These are phyloP conservation scores for Trichoderma cornu-damae DNA, from an alignment of 2,329 filamentous ascomycete genomes.

Conservation along the genomic window DNA sequence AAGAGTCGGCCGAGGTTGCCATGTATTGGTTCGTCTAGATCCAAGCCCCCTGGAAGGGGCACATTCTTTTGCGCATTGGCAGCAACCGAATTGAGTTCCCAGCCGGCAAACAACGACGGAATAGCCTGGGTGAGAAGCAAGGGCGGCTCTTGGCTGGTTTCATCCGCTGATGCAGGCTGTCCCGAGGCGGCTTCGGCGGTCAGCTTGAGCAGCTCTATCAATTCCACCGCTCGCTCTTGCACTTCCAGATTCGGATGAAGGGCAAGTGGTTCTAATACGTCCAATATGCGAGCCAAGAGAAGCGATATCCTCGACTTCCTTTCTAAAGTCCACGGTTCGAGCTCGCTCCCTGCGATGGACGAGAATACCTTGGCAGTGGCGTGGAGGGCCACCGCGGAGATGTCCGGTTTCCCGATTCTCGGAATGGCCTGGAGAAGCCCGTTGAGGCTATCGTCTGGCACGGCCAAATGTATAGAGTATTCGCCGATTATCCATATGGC, in stretches of 20 bases:
- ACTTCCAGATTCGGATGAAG: conserved; percentile 86
- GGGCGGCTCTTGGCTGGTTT: conserved; percentile 61
- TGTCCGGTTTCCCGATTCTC: conserved; percentile 53
- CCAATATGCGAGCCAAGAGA: conserved; percentile 73
- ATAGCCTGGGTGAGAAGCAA: conserved; percentile 85
- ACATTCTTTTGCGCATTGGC: conserved; percentile 78
- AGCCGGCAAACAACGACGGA: conserved; percentile 76
- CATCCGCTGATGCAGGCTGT: conserved; percentile 54
- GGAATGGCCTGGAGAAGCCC: conserved; percentile 65
- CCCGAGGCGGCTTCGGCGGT: conserved; percentile 73
- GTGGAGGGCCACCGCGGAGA: conserved; percentile 76
- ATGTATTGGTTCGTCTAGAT: conserved; percentile 80
- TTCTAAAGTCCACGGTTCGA: conserved; percentile 63
- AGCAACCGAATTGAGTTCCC: conserved; percentile 90
- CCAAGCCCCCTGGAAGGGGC: conserved; percentile 67
- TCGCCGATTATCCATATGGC: conserved; percentile 85
- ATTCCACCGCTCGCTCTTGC: conserved; percentile 90
- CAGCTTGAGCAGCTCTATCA: conserved; percentile 81
- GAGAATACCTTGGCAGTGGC: conserved; percentile 82
- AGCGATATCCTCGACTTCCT: conserved; percentile 71
- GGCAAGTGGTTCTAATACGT: conserved; percentile 73
- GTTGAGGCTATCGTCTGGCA: conserved; percentile 66
- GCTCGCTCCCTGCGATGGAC: conserved; percentile 60
- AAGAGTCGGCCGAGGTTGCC: conserved; percentile 64
- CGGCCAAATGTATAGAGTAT: conserved; percentile 67